Percentiles rank a stretch among this genome's conserved stretches.
phyloP scores from a whole-genome alignment of 2,329 filamentous ascomycete genomes.

The Penicillium psychrosexuale region DNA sequence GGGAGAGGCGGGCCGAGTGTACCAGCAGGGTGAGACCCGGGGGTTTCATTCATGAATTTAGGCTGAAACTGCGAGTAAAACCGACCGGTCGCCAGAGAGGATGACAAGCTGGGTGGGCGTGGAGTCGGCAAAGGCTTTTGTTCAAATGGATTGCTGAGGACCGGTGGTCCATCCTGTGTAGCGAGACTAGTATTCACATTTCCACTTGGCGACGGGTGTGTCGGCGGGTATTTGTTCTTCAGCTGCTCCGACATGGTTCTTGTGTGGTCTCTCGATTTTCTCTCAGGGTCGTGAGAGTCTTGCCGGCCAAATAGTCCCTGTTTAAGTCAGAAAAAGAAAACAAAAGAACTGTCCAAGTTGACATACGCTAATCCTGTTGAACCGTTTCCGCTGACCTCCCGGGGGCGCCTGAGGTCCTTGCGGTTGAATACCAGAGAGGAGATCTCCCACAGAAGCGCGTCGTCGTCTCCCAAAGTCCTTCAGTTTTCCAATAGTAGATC shows the following conservation, averaged over 20 bases:
- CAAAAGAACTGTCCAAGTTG: not conserved
- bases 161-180: not conserved
- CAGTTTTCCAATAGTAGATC: conserved; percentile 28
- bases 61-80: conserved; percentile 20
- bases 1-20: conserved; percentile 5
- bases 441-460: conserved; percentile 25
- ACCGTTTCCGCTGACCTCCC: conserved; percentile 16
- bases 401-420: conserved; percentile 11
- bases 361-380: conserved; percentile 22
- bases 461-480: conserved; percentile 29
- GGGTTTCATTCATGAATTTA: not conserved
- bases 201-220: not conserved
- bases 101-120: conserved; percentile 2
- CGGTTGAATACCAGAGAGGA: conserved; percentile 18
- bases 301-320: conserved; percentile 20
- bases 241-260: not conserved
- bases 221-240: conserved; percentile 5
- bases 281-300: conserved; percentile 3
- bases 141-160: not conserved
- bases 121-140: not conserved
- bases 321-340: conserved; percentile 5
- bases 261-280: not conserved
- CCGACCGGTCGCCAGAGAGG: conserved; percentile 6
- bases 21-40: conserved; percentile 4
- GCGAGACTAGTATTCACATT: not conserved